Base-by-base conservation (phyloP, 2,329 filamentous ascomycete species). In the Coniochaeta hoffmannii region DNA sequence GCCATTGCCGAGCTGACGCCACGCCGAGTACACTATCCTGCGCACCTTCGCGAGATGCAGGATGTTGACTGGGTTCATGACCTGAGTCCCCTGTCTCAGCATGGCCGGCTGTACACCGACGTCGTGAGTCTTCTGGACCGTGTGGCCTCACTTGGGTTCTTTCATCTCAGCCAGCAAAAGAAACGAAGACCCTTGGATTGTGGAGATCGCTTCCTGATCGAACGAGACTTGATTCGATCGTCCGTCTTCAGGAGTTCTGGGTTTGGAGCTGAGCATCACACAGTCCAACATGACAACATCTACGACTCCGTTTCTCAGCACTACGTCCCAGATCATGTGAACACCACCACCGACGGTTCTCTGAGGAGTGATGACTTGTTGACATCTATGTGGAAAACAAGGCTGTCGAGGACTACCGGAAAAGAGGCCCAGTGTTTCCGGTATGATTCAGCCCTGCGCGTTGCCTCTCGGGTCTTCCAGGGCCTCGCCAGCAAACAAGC, bases 41-140 rank as follows among this genome's bases (percentile, higher is more conserved):
- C 14, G 0, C 26, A 73, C 8, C n/a, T 68, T 10, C 56, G 61
- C 14, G 65, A 68, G 0, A 82, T 83, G 78, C 76, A 84, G 54
- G 68, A 50, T 0, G 68, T 80, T 2, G 1, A 14, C 0, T 84
- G 80, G 80, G 54, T 62, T 0, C 0, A 56, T 0, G n/a, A 53
- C 0, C 61, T 82, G 0, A 67, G 69, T 1, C 69, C 67, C 5
- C 58, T 77, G 1, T 63, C 75, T 0, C 80, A 83, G 54, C 71
- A 82, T 54, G 68, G 69, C 4, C 31, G 19, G 30, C 15, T 53
- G 5, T 53, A 28, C 14, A 30, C 12, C 4, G 52, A 24, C 19
- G 52, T 24, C 22, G 34, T 8, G 10, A 28, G n/a, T 31, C 24
- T 53, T 17, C 52, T 53, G 22, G 19, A 63, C 2, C 66, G 75